Evolutionary conservation across 106 monocot species (phyloP).

Genomic region (Dioscorea dumetorum): DNA sequence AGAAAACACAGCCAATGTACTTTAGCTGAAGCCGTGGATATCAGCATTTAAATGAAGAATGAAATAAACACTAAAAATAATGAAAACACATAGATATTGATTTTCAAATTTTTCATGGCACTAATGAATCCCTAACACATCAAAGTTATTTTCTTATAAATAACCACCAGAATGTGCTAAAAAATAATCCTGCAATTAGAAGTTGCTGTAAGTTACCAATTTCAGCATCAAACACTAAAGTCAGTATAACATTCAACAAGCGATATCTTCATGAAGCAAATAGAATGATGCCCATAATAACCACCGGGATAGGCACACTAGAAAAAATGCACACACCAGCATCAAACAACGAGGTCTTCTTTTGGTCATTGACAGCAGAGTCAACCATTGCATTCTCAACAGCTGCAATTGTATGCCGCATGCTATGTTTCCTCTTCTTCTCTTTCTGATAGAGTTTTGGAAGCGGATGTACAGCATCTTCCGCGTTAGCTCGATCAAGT

Average conservation of each 20-base stretch:
- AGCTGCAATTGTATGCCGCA: conserved; percentile 11
- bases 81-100: too few relatives aligned
- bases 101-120: too few relatives aligned
- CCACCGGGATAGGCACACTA: not conserved
- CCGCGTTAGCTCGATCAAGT: conserved; percentile 91
- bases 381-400: conserved; percentile 13
- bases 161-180: too few relatives aligned
- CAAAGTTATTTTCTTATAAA: too few relatives aligned
- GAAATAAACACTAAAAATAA: too few relatives aligned
- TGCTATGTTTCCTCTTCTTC: conserved; percentile 82
- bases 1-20: too few relatives aligned
- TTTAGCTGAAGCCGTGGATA: too few relatives aligned
- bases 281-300: not conserved
- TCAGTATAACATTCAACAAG: not conserved
- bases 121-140: too few relatives aligned
- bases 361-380: conserved; percentile 1
- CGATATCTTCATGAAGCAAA: not conserved
- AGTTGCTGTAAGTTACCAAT: not conserved
- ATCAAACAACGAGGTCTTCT: conserved; percentile 9
- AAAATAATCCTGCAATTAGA: not conserved
- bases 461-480: conserved; percentile 80
- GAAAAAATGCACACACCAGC: conserved; percentile 21
- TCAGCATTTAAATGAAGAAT: too few relatives aligned
- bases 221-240: not conserved
- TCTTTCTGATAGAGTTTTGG: conserved; percentile 58